Conservation (phyloP, 441 rosid genomes). For the Pelargonium citronellum region DNA sequence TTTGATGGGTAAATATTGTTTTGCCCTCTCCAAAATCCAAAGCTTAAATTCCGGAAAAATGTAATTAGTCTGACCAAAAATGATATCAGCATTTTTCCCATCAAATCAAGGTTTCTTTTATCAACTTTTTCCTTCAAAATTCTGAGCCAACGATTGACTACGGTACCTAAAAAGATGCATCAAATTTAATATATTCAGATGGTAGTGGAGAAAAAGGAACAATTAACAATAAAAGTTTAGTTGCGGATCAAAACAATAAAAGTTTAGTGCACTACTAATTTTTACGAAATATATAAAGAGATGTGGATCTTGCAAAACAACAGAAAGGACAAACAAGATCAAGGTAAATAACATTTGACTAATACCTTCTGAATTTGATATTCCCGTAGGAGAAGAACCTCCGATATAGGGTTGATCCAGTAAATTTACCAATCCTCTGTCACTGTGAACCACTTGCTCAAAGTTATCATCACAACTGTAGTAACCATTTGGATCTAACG, state of each 20-base stretch:
- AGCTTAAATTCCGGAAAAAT: slow-evolving; percentile 35
- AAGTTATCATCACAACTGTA: slow-evolving; percentile 68
- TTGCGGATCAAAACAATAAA: not conserved
- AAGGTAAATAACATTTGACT: not conserved
- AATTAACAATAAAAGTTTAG: not conserved
- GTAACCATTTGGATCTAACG: slow-evolving; percentile 54
- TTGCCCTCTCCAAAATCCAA: slow-evolving; percentile 51
- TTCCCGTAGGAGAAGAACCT: slow-evolving; percentile 15
- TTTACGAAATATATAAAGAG: not conserved
- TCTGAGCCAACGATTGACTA: slow-evolving; percentile 39
- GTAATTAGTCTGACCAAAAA: slow-evolving; percentile 49
- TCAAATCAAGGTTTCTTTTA: slow-evolving; percentile 30
- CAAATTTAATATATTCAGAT: slow-evolving; percentile 6
- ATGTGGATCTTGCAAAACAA: slow-evolving; percentile 4
- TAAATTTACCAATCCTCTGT: slow-evolving; percentile 29
- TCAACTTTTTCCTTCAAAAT: slow-evolving; percentile 44
- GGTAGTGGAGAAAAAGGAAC: not conserved
- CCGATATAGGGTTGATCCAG: slow-evolving; percentile 24
- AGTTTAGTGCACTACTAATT: not conserved
- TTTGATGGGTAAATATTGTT: slow-evolving; percentile 44
- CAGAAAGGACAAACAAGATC: no score
- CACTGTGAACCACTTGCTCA: slow-evolving; percentile 34
- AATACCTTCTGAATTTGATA: slow-evolving; percentile 39
- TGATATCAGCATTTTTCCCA: slow-evolving; percentile 36
- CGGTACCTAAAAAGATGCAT: slow-evolving; percentile 35